These are phyloP conservation scores for Euphorbia schlechtendalii DNA, from an alignment of 441 rosid genomes.

Conservation along the genomic window DNA sequence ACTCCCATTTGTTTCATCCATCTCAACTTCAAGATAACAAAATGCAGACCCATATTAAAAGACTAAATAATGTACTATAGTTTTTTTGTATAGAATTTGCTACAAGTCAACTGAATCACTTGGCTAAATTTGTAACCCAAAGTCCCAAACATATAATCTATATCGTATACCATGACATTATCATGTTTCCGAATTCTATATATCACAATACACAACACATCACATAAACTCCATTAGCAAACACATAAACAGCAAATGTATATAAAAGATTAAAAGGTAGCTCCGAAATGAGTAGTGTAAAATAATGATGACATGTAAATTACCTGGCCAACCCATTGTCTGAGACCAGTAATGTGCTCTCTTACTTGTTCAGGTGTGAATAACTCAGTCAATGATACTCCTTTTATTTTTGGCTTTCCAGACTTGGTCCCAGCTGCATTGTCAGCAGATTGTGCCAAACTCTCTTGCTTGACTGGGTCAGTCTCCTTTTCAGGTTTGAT, in stretches of 20 bases:
- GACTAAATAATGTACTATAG: not conserved
- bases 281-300: not conserved
- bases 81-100: not conserved
- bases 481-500: conserved; percentile 42
- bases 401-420: conserved; percentile 94
- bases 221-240: not conserved
- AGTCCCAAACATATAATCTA: not conserved
- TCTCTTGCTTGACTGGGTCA: conserved; percentile 56
- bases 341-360: conserved; percentile 85
- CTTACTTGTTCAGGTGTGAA: conserved; percentile 98
- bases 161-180: not conserved
- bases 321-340: conserved; percentile 99
- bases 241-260: not conserved
- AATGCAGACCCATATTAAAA: not conserved
- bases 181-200: not conserved
- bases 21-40: not conserved
- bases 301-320: not conserved
- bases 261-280: not conserved
- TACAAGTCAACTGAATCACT: too few relatives aligned
- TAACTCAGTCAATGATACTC: conserved; percentile 92
- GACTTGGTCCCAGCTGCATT: conserved; percentile 57
- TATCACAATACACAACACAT: not conserved
- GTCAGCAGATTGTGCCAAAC: conserved; percentile 43
- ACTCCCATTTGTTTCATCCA: not conserved
- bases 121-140: not conserved